Percentiles rank a stretch among this genome's conserved stretches.
phyloP scores from a whole-genome alignment of 2,329 filamentous ascomycete species.

The Teratosphaeria pseudoeucalypti region DNA sequence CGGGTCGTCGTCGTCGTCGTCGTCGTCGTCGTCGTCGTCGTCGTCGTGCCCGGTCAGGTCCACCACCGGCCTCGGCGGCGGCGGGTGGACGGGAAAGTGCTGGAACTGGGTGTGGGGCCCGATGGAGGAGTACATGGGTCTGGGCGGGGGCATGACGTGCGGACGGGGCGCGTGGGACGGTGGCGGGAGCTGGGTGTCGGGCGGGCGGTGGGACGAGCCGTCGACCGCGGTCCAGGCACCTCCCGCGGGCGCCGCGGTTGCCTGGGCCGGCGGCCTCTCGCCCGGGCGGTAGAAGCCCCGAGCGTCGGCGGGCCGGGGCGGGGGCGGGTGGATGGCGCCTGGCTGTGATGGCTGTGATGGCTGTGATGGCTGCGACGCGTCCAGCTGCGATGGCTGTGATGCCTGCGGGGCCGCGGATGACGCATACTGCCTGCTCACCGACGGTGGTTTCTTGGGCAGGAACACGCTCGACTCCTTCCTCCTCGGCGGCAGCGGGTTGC shows the following conservation, averaged over 20 bases:
- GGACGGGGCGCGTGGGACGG: slow-evolving; percentile 32
- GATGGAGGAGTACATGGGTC: slow-evolving; percentile 44
- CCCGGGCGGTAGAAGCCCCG: neutral
- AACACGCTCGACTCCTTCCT: slow-evolving; percentile 14
- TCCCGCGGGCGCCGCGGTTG: neutral
- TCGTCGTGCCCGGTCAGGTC: slow-evolving; percentile 37
- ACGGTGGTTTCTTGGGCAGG: slow-evolving; percentile 12
- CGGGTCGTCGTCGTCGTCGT: slow-evolving; percentile 33
- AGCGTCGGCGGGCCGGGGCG: neutral
- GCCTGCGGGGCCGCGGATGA: slow-evolving; percentile 2
- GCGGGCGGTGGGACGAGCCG: neutral
- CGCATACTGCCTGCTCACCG: slow-evolving; percentile 3
- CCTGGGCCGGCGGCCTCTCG: neutral
- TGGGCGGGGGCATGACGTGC: slow-evolving; percentile 40
- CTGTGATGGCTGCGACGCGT: slow-evolving; percentile 1
- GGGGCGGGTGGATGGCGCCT: neutral
- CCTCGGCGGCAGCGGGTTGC: slow-evolving; percentile 31
- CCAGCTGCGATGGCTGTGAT: neutral
- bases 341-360: neutral
- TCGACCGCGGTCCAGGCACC: neutral
- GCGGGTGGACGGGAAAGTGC: slow-evolving; percentile 16
- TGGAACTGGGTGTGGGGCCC: slow-evolving; percentile 31
- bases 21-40: slow-evolving; percentile 32
- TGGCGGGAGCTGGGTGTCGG: neutral
- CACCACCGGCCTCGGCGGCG: slow-evolving; percentile 26